Evolutionary conservation across 257 asterid species (phyloP).

Genomic region (Leptodermis oblonga): DNA sequence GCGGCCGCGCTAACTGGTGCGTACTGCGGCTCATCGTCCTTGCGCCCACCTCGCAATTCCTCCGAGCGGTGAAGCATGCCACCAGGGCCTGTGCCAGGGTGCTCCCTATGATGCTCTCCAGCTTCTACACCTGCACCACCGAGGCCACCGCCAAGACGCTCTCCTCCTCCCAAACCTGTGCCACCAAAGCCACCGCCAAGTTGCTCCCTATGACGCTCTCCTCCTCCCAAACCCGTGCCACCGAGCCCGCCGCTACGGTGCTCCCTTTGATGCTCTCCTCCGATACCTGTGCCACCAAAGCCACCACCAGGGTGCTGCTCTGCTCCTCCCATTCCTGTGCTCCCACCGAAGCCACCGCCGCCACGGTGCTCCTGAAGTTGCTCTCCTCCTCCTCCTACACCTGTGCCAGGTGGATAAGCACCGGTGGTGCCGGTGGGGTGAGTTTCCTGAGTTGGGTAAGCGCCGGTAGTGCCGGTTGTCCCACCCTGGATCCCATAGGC

Average conservation of each 20-base stretch:
- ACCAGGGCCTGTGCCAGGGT: not conserved
- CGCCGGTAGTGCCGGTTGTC: not conserved
- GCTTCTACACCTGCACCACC: not conserved
- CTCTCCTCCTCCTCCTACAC: not conserved
- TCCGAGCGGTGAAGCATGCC: not conserved
- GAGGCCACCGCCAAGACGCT: not conserved
- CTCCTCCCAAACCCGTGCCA: not conserved
- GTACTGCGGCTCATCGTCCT: not conserved
- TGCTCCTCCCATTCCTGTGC: not conserved
- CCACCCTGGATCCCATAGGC: too few species aligned
- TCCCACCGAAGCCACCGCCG: not conserved
- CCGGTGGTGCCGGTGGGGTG: constrained; percentile 1
- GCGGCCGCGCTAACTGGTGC: not conserved
- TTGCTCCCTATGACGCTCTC: not conserved
- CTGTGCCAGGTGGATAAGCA: not conserved
- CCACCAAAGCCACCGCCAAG: not conserved
- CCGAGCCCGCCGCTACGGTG: not conserved
- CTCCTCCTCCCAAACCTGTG: not conserved
- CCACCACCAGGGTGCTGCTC: not conserved
- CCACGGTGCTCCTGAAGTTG: constrained; percentile 1
- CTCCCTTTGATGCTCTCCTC: not conserved
- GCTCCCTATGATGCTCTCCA: not conserved
- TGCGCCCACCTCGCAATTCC: not conserved
- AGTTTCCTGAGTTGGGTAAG: not conserved
- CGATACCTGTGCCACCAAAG: not conserved